These are phyloP conservation scores for Sphaerulina musiva DNA, from an alignment of 2,329 filamentous ascomycete genomes.

Conservation along the genomic window DNA sequence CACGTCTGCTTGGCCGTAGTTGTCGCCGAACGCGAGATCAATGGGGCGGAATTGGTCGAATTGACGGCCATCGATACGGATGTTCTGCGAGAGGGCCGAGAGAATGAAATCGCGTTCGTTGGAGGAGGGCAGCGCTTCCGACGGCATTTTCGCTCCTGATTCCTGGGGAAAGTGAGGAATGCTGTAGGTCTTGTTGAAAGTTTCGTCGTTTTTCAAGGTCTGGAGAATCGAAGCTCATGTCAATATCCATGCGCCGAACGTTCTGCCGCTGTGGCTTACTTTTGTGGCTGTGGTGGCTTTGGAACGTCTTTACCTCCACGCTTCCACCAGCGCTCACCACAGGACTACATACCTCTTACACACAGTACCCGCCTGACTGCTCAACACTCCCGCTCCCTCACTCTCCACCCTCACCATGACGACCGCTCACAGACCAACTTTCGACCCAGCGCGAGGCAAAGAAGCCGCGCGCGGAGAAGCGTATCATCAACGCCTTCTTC, in stretches of 20 bases:
- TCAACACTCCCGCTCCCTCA: not conserved
- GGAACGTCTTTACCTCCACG: not conserved
- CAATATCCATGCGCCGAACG: not conserved
- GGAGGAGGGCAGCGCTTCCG: conserved; percentile 81
- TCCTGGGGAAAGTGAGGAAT: not conserved
- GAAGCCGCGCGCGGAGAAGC: conserved; percentile 87
- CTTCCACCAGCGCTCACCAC: not conserved
- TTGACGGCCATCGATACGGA: conserved; percentile 76
- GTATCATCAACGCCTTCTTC: conserved; percentile 92
- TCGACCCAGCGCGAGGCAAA: conserved; percentile 92
- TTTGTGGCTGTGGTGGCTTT: not conserved
- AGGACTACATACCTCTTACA: not conserved
- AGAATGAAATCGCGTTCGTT: conserved; percentile 83
- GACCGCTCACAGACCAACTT: conserved; percentile 75
- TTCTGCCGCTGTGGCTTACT: not conserved
- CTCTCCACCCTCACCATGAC: conserved; percentile 37
- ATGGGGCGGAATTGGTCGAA: conserved; percentile 74
- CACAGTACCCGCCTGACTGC: too few species aligned
- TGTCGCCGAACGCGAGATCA: conserved; percentile 75
- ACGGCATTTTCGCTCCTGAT: conserved; percentile 60
- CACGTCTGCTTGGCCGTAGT: conserved; percentile 85
- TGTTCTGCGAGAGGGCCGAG: conserved; percentile 70
- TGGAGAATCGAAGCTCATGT: not conserved
- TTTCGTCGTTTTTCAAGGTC: too few species aligned
- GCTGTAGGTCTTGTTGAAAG: not conserved